Evolutionary conservation across 2,329 filamentous ascomycete genomes (phyloP), one percentile per base, ranked within the genome.

Genomic region (Exophiala calicioides): DNA sequence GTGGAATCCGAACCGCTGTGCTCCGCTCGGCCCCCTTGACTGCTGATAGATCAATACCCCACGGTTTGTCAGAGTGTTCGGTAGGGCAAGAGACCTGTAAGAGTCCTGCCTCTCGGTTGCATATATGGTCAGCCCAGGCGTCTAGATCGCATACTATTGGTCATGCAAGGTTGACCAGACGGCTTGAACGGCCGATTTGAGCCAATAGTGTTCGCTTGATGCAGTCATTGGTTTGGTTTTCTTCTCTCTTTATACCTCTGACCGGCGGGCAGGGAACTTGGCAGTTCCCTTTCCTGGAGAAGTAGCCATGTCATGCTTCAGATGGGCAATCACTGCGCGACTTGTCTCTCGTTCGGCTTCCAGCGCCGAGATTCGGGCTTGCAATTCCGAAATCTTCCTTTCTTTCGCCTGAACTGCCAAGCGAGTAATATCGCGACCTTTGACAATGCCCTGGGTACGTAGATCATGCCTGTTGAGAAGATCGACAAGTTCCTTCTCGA

Each of bases 341-440:
- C 78, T 74, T 45, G 77, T 71, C 59, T 81, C 76, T 31, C 71
- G 64, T 60, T 82, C 77, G 10, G 73, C 72, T 60, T 82, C 76
- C 26, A 85, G 62, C 9, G 67, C 68, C 4, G 65, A 67, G 74
- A 94, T 72, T 57, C 84, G 70, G 62, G 86, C 70, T 70, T 83
- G 77, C 68, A 95, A 68, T 65, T 86, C 72, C 65, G 75, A 67
- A 63, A 85, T 71, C 68, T 82, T 69, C 62, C 80, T 67, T 71
- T 91, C 84, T 54, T 82, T 83, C 3, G 75, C 73, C 60, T 80
- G 82, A 24, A 88, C 60, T 3, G 76, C 78, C 6, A 78, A 64
- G n/a, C 86, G 70, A 3, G 79, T 76, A 5, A 84, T 77, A 50
- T 91, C 85, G 2, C 86, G 72, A 0, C 85, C 84, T 52, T 77